A percentile compares a stretch with the other conserved stretches of the same genome.
Evolutionary conservation across 73 alveolate genomes (phyloP).

Genomic region (Paramecium primaurelia): DNA sequence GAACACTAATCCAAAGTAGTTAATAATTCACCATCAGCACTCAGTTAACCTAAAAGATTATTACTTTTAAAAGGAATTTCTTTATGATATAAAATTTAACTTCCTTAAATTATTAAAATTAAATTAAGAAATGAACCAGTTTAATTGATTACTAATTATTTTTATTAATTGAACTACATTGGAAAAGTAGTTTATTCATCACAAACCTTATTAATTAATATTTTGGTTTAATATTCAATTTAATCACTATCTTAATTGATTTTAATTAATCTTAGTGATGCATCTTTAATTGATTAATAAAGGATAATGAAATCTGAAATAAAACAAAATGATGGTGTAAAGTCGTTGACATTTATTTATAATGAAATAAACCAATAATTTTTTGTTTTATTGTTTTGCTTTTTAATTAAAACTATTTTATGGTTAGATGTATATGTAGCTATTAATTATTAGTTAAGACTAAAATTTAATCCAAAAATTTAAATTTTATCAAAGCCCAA

Average conservation of each 20-base stretch:
- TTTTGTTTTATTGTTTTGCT: neutral
- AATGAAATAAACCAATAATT: neutral
- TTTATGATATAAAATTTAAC: neutral
- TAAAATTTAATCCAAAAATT: neutral
- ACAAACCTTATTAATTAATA: neutral
- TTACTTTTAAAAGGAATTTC: neutral
- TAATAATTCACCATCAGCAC: neutral
- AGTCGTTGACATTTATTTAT: neutral
- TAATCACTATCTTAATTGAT: neutral
- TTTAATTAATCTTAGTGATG: neutral
- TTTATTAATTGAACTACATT: neutral
- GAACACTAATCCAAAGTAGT: neutral
- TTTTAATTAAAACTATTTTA: neutral
- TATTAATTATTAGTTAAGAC: neutral
- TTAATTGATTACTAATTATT: neutral
- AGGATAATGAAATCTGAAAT: neutral
- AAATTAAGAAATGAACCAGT: neutral
- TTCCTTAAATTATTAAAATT: neutral
- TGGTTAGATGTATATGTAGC: neutral
- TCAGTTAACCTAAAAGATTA: neutral
- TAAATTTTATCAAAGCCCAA: neutral
- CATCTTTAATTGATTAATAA: neutral
- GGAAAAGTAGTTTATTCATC: neutral
- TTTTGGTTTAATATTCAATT: neutral
- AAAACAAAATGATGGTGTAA: neutral